These are phyloP conservation scores for Neltuma alba DNA, from an alignment of 306 rosid species.

Conservation along the genomic window DNA sequence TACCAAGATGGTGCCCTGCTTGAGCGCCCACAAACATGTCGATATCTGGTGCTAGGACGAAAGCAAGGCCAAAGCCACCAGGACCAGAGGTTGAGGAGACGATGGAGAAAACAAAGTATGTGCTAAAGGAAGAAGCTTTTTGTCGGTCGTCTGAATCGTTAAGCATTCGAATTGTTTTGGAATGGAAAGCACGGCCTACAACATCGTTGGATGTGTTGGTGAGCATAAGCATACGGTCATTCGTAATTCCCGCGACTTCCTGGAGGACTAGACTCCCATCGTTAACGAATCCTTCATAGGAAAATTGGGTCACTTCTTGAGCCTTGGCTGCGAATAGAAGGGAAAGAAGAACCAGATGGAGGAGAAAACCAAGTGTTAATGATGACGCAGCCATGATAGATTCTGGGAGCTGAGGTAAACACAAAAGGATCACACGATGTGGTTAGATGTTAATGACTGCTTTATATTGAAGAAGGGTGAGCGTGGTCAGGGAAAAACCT, in stretches of 20 bases:
- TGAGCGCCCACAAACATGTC: conserved; percentile 38
- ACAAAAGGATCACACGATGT: background rate
- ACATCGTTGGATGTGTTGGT: conserved; percentile 41
- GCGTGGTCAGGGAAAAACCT: background rate
- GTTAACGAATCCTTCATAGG: conserved; percentile 51
- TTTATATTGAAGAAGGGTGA: background rate
- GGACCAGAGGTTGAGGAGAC: conserved; percentile 37
- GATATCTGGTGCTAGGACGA: conserved; percentile 51
- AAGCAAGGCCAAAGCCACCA: conserved; percentile 74
- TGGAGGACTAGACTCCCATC: background rate
- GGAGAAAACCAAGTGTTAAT: conserved; percentile 35
- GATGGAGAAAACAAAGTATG: conserved; percentile 69
- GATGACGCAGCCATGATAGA: conserved; percentile 40
- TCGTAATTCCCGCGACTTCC: conserved; percentile 36
- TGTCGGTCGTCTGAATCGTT: background rate
- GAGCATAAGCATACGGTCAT: conserved; percentile 49
- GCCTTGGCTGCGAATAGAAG: conserved; percentile 19
- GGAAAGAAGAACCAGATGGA: conserved; percentile 7
- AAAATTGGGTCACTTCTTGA: background rate
- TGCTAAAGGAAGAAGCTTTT: conserved; percentile 53
- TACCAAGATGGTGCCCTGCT: conserved; percentile 58
- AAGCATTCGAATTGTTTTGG: conserved; percentile 21
- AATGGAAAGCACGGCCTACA: conserved; percentile 61
- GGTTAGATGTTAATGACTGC: background rate
- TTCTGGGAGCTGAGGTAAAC: background rate